Evolutionary conservation across 345 rosid species (phyloP).

Genomic region (Lepidium sativum): DNA sequence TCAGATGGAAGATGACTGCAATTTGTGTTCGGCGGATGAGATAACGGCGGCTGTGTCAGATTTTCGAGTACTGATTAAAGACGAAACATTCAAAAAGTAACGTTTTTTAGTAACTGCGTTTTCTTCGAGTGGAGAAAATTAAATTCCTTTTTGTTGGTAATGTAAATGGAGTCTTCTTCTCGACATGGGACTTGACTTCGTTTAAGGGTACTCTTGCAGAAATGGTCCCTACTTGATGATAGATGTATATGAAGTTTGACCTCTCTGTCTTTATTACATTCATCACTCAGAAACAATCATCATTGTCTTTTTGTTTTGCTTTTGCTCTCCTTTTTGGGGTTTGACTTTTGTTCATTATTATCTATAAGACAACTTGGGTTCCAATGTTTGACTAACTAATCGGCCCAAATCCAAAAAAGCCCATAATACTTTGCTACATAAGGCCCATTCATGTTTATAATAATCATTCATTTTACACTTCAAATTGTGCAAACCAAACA

Average conservation of each 20-base stretch:
- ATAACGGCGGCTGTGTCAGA: constrained; percentile 53
- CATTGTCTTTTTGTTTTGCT: constrained; percentile 16
- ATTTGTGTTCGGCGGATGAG: constrained; percentile 54
- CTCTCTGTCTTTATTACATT: neutral
- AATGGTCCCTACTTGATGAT: neutral
- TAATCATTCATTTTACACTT: no score
- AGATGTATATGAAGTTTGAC: constrained; percentile 16
- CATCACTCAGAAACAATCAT: neutral
- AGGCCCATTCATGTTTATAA: neutral
- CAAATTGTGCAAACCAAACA: no score
- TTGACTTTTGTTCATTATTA: constrained; percentile 11
- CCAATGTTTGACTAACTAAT: neutral
- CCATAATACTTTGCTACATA: no score
- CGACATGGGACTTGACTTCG: constrained; percentile 18
- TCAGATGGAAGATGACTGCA: constrained; percentile 70
- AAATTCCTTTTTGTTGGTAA: constrained; percentile 3
- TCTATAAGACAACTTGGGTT: neutral
- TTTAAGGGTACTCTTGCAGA: constrained; percentile 4
- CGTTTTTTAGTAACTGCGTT: neutral
- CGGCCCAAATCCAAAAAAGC: neutral
- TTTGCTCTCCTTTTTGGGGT: constrained; percentile 21
- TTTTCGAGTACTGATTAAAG: constrained; percentile 35
- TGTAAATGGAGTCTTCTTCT: constrained; percentile 24
- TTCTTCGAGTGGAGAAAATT: no score
- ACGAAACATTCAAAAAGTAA: constrained; percentile 1